A percentile compares a stretch with the other conserved stretches of the same genome.
phyloP scores from a whole-genome alignment of 805 yeast genomes.

The Pichia paraexigua region DNA sequence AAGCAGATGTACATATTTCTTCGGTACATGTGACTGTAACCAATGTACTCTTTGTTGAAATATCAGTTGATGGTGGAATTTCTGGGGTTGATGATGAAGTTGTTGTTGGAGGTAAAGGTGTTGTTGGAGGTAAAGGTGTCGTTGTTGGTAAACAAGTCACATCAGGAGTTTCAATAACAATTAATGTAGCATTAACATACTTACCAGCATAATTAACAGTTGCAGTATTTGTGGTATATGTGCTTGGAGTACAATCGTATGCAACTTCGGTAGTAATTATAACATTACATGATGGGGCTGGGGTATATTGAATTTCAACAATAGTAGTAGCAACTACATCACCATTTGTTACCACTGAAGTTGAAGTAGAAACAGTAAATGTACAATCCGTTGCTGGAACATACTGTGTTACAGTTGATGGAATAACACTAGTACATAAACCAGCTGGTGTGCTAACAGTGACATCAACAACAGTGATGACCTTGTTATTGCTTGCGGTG shows the following conservation, averaged over 20 bases:
- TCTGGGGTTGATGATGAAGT: too few relatives aligned
- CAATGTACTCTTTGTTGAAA: too few relatives aligned
- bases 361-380: background rate
- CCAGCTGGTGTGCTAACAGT: background rate
- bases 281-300: background rate
- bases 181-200: background rate
- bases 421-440: background rate
- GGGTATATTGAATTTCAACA: background rate
- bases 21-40: too few relatives aligned
- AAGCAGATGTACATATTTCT: too few relatives aligned
- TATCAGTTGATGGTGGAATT: too few relatives aligned
- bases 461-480: background rate
- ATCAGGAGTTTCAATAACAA: slow-evolving; percentile 2
- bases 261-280: background rate
- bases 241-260: background rate
- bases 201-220: background rate
- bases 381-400: slow-evolving; percentile 2
- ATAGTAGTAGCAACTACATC: background rate
- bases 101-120: background rate
- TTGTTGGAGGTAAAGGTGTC: background rate
- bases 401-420: background rate
- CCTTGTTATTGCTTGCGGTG: background rate
- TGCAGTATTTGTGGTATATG: background rate
- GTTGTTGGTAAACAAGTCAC: background rate
- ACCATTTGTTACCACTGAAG: background rate